These are phyloP conservation scores for Falciphora oryzae DNA, from an alignment of 2,329 filamentous ascomycete species.

Conservation along the genomic window DNA sequence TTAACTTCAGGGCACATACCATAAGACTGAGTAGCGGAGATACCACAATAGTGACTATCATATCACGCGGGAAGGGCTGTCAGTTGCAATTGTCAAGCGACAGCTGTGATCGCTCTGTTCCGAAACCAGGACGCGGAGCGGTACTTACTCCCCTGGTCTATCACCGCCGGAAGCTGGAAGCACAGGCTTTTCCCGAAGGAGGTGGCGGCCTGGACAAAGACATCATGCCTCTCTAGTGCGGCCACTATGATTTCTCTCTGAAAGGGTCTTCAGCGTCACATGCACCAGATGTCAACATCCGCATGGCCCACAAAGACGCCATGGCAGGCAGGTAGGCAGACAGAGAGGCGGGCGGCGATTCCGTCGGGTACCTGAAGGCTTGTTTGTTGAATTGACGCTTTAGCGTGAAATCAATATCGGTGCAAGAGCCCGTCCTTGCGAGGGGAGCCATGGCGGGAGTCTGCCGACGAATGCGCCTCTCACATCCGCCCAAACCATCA, in stretches of 20 bases:
- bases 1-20: conserved; percentile 39
- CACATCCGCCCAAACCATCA: neutral
- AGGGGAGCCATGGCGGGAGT: conserved; percentile 33
- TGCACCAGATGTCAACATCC: neutral
- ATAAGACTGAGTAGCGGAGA: conserved; percentile 86
- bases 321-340: neutral
- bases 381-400: conserved; percentile 67
- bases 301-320: neutral
- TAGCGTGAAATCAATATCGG: conserved; percentile 69
- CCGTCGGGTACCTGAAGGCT: conserved; percentile 56
- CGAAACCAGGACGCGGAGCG: conserved; percentile 2
- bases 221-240: conserved; percentile 76
- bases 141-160: conserved; percentile 73
- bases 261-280: conserved; percentile 51
- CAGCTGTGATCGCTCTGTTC: too few species aligned
- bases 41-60: conserved; percentile 76
- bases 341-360: neutral
- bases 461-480: neutral
- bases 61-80: too few species aligned
- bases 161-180: conserved; percentile 84
- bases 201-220: conserved; percentile 87
- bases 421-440: conserved; percentile 41
- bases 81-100: too few species aligned
- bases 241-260: conserved; percentile 85
- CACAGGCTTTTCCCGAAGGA: conserved; percentile 92